Evolutionary conservation across 2,329 filamentous ascomycete genomes (phyloP).

Genomic region (Fusarium tricinctum): DNA sequence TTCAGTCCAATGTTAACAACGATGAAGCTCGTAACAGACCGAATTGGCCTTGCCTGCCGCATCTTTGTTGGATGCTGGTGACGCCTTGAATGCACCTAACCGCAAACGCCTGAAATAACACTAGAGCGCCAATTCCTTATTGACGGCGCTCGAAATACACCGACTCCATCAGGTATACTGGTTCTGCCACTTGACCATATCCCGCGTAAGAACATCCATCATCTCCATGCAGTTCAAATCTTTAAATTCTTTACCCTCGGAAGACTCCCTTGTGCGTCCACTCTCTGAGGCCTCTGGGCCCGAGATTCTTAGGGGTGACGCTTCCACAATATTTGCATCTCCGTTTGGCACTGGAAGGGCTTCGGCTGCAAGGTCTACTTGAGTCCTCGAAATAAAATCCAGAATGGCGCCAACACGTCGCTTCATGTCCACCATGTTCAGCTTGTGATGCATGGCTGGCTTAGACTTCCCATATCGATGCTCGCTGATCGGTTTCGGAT

Average conservation of each 20-base stretch:
- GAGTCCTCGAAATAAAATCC: slow-evolving; percentile 90
- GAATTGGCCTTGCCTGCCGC: slow-evolving; percentile 29
- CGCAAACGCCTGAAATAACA: slow-evolving; percentile 42
- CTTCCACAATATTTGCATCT: slow-evolving; percentile 56
- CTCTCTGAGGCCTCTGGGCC: slow-evolving; percentile 46
- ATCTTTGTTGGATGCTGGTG: slow-evolving; percentile 42
- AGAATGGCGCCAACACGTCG: slow-evolving; percentile 86
- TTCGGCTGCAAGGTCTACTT: slow-evolving; percentile 85
- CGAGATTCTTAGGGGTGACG: slow-evolving; percentile 57
- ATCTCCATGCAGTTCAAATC: slow-evolving; percentile 85
- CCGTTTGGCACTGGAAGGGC: slow-evolving; percentile 62
- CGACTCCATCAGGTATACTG: slow-evolving; percentile 66
- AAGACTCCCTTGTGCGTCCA: slow-evolving; percentile 43
- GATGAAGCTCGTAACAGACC: slow-evolving; percentile 29
- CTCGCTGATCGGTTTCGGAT: slow-evolving; percentile 59
- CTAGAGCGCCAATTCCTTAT: slow-evolving; percentile 4
- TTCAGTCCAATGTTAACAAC: slow-evolving; percentile 22
- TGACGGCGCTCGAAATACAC: slow-evolving; percentile 1
- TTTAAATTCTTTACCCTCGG: slow-evolving; percentile 72
- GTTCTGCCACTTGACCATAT: slow-evolving; percentile 88
- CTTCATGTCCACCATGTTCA: slow-evolving; percentile 90
- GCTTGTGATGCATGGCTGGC: slow-evolving; percentile 71
- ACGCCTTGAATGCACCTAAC: slow-evolving; percentile 46
- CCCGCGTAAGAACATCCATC: slow-evolving; percentile 87
- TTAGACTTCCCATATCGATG: slow-evolving; percentile 69